These are phyloP conservation scores for Syncephalastrum contaminatum DNA, from an alignment of 371 early-diverging fungal species.

Conservation along the genomic window DNA sequence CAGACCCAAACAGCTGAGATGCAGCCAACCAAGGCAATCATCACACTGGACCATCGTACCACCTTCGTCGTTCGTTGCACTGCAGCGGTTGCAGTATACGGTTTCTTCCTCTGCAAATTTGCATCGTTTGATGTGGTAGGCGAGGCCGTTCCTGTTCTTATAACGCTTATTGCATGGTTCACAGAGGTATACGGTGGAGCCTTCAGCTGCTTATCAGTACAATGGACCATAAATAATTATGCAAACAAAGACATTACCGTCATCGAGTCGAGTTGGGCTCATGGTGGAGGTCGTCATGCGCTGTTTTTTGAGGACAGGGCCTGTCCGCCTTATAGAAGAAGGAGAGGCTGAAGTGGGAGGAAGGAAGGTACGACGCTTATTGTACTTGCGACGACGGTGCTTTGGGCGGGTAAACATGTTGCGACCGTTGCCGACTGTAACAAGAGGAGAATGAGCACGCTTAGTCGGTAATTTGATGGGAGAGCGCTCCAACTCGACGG, in stretches of 20 bases:
- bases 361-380: too few relatives aligned
- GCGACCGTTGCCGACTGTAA: conserved; percentile 23
- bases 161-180: conserved; percentile 48
- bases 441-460: conserved; percentile 9
- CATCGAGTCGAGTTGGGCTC: too few relatives aligned
- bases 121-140: conserved; percentile 49
- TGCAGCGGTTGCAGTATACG: not conserved
- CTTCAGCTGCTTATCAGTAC: too few relatives aligned
- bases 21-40: conserved; percentile 45
- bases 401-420: conserved; percentile 8
- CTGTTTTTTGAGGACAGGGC: too few relatives aligned
- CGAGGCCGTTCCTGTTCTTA: conserved; percentile 42
- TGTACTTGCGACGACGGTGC: too few relatives aligned
- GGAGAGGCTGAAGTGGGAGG: too few relatives aligned
- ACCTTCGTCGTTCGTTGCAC: conserved; percentile 3
- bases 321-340: too few relatives aligned
- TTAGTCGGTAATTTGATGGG: conserved; percentile 14
- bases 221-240: too few relatives aligned
- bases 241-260: too few relatives aligned
- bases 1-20: conserved; percentile 47
- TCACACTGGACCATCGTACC: conserved; percentile 54
- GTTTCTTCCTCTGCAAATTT: conserved; percentile 6
- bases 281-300: too few relatives aligned
- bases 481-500: conserved; percentile 1
- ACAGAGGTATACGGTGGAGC: conserved; percentile 28